phyloP scores from a whole-genome alignment of 257 asterid genomes.

The Sherardia arvensis region DNA sequence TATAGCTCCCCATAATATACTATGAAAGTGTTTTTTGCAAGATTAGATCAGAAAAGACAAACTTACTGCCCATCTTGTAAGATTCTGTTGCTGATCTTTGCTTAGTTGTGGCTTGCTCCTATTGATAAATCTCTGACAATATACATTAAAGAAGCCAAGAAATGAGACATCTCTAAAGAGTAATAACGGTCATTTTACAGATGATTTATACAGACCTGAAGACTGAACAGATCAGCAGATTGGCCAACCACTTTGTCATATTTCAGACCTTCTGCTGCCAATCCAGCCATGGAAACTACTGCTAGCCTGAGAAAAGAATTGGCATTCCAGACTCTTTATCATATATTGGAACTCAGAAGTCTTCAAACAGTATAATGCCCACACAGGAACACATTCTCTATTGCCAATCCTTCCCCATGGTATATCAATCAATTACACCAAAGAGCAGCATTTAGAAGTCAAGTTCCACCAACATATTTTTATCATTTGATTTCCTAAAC shows the following conservation, averaged over 20 bases:
- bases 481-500: neutral
- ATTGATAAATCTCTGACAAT: conserved; percentile 79
- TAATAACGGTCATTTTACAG: neutral
- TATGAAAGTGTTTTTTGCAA: neutral
- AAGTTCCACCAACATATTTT: neutral
- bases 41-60: neutral
- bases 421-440: neutral
- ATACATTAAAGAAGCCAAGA: neutral
- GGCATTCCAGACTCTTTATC: neutral
- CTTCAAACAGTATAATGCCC: neutral
- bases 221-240: conserved; percentile 87
- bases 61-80: conserved; percentile 98
- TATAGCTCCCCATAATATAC: neutral
- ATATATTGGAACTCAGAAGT: neutral
- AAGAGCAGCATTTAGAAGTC: neutral
- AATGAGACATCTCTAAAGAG: neutral
- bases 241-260: conserved; percentile 92
- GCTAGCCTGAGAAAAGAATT: conserved; percentile 51
- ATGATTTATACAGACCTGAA: conserved; percentile 49
- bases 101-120: conserved; percentile 75
- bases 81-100: conserved; percentile 93
- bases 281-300: conserved; percentile 91
- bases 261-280: conserved; percentile 91
- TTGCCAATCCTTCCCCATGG: neutral
- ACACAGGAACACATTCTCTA: neutral